Evolutionary conservation across 257 asterid genomes (phyloP), one percentile per base, ranked within the genome.

Genomic region (Nicotiana undulata): DNA sequence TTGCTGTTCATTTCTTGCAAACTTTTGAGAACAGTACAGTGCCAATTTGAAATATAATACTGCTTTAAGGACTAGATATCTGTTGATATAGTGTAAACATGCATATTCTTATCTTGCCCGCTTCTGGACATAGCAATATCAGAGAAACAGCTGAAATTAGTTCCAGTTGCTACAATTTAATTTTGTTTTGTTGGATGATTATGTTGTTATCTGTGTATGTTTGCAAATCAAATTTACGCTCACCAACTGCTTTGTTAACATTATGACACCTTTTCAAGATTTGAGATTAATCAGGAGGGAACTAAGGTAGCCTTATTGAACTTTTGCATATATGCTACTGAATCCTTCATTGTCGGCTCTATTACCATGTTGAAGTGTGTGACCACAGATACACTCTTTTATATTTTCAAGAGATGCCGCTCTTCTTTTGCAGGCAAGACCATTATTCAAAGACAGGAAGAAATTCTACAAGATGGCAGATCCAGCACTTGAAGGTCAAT

Each of bases 401-500:
- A 22, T 12, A 26, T 26, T 5, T 26, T 63, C 37, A 63, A 26
- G n/a, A 63, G 26, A 60, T 3, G 17, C 32, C 17, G 22, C 3
- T 60, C 24, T 2, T 22, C 67, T 49, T 74, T 65, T 81, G 79
- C 86, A 91, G 97, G 97, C 97, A 17, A 76, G 85, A 9, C 97
- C 97, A 9, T 79, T 92, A 75, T 89, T 92, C 87, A 91, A 86
- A 79, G 94, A 92, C 85, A 84, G 93, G 53, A 88, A 79, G 61
- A 91, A 87, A 12, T 92, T 92, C 88, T 80, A 58, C 77, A 82
- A 79, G 82, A 91, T 92, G 93, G 97, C 89, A 4, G 97, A 91
- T 79, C 95, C 95, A 13, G 82, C 83, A 32, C 81, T 92, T 32
- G 85, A 92, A 58, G 95, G 94, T 61, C 83, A 61, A 16, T 91